Percentiles rank a stretch among this genome's conserved stretches.
Conservation (phyloP, 2,329 filamentous ascomycete genomes). For the Penicillium occitanis region DNA sequence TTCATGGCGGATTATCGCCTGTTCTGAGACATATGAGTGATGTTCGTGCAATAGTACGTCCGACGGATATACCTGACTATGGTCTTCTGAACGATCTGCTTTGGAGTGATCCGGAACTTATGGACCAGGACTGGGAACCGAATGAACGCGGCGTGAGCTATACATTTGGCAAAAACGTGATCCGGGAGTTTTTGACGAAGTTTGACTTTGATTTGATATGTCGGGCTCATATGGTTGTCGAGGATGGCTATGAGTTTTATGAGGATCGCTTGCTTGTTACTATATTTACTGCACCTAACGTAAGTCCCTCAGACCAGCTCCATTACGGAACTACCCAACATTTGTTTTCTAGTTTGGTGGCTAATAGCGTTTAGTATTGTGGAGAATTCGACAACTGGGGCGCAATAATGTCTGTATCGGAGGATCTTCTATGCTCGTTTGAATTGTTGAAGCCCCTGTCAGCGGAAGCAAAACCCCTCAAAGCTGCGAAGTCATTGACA, state of each 20-base stretch:
- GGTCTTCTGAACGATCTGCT: slow-evolving; percentile 91
- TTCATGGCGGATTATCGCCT: slow-evolving; percentile 91
- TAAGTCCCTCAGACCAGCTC: slow-evolving; percentile 55
- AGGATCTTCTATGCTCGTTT: slow-evolving; percentile 91
- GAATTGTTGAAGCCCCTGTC: slow-evolving; percentile 89
- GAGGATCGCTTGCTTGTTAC: slow-evolving; percentile 92
- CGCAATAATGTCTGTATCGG: slow-evolving; percentile 96
- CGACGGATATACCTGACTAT: slow-evolving; percentile 96
- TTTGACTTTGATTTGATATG: slow-evolving; percentile 98
- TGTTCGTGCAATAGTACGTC: slow-evolving; percentile 90
- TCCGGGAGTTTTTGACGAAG: slow-evolving; percentile 87
- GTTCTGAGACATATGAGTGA: slow-evolving; percentile 96
- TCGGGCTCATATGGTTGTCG: slow-evolving; percentile 97
- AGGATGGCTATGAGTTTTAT: slow-evolving; percentile 99
- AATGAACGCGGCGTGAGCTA: slow-evolving; percentile 97
- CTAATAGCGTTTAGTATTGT: slow-evolving; percentile 67
- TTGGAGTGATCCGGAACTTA: slow-evolving; percentile 97
- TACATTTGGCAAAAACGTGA: slow-evolving; percentile 97
- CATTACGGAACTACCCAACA: neutral
- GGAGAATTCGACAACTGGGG: slow-evolving; percentile 99
- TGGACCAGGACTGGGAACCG: slow-evolving; percentile 97
- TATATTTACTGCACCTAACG: slow-evolving; percentile 95
- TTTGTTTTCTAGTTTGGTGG: neutral
- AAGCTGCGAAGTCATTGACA: neutral
- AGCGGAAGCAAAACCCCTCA: neutral